Base-by-base conservation (phyloP, 106 monocot species). In the Dendrobium chrysotoxum region DNA sequence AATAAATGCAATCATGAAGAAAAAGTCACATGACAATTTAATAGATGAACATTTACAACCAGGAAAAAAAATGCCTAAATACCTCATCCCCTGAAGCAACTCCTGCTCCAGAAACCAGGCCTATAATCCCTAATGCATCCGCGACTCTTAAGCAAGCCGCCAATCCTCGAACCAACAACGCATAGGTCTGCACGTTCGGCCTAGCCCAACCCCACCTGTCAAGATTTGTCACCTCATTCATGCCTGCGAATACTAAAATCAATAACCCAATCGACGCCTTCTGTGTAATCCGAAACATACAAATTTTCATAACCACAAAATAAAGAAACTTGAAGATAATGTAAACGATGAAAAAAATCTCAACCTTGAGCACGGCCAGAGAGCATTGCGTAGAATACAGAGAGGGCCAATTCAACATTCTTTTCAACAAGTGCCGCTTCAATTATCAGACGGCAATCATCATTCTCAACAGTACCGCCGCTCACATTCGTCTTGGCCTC, bases 341-440 rank as follows among this genome's bases (percentile, higher is more conserved):
- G 13, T 50, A 50, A 16, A 50, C 11, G 2, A 70, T 28, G 11
- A 40, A 77, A 77, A 15, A 47, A 15, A 5, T 21, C 1, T 6
- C 31, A 44, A 92, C 92, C 92, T 85, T 40, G 77, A 28, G 77
- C 47, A 17, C 78, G 80, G 15, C 80, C 81, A 0, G 82, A 83
- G 15, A 77, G 91, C 96, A 96, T 93, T 38, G 93, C 91, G 61
- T 83, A 77, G 68, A 89, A 96, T 35, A 96, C 73, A 15, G 96
- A 96, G 28, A 96, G 86, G 6, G 89, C 93, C 53, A 96, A 64
- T 20, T 96, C 93, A 1, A 74, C 82, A 55, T 96, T 88, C 3
- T 75, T 87, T 40, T 89, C 75, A 28, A 91, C 84, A 65, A 96
- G 50, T 1, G 96, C 84, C 0, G 91, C 89, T 12, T 74, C 83